Conservation (phyloP, 2,329 filamentous ascomycete genomes). For the Endoconidiophora laricicola region DNA sequence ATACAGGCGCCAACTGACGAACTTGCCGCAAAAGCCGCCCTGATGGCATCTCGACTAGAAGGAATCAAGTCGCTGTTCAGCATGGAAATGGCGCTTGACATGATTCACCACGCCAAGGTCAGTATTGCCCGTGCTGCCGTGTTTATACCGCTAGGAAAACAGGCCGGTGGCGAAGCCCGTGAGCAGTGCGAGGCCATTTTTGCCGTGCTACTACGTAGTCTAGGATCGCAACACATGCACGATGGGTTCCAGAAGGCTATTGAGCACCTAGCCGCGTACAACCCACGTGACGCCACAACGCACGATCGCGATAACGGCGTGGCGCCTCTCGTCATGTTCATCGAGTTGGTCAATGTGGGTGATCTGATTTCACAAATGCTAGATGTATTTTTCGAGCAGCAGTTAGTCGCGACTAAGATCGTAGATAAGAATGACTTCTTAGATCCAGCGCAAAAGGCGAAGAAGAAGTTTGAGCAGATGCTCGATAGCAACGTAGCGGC, state of each 20-base stretch:
- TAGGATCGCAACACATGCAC: constrained; percentile 77
- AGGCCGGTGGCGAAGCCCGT: constrained; percentile 64
- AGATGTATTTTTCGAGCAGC: constrained; percentile 95
- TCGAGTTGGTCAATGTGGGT: constrained; percentile 94
- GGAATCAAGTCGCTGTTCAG: constrained; percentile 92
- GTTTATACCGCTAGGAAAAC: constrained; percentile 65
- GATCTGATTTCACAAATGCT: constrained; percentile 98
- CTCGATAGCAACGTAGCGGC: constrained; percentile 92
- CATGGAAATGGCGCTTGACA: constrained; percentile 79
- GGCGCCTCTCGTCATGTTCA: constrained; percentile 82
- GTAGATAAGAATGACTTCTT: constrained; percentile 90
- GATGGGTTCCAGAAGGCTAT: constrained; percentile 90
- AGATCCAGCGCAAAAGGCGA: constrained; percentile 77
- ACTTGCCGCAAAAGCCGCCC: constrained; percentile 87
- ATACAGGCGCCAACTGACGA: constrained; percentile 71
- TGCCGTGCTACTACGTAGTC: constrained; percentile 62
- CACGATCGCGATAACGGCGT: constrained; percentile 48
- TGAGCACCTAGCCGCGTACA: constrained; percentile 76
- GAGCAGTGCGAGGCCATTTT: constrained; percentile 87
- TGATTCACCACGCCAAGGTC: constrained; percentile 78
- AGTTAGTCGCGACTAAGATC: constrained; percentile 66
- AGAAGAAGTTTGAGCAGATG: constrained; percentile 98
- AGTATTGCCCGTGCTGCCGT: constrained; percentile 72
- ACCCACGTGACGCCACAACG: constrained; percentile 65
- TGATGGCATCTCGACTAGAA: constrained; percentile 88